phyloP scores from a whole-genome alignment of 1,284 basidiomycete species.

The Cryptococcus wingfieldii region DNA sequence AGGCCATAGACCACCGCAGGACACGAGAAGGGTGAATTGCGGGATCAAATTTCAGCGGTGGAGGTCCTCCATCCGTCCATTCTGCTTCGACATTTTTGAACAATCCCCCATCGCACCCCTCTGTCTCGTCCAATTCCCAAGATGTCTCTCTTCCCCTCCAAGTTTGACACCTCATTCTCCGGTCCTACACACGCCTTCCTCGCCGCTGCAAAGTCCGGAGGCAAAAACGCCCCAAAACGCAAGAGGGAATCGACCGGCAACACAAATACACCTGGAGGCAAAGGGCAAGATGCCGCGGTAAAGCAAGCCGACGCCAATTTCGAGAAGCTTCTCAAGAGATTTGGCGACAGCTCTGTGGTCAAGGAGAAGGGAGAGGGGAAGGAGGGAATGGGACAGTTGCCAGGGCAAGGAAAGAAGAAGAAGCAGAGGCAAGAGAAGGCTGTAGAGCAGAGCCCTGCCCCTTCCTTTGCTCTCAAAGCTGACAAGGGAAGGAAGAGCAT shows the following conservation, averaged over 20 bases:
- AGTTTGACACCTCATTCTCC: slow-evolving; percentile 29
- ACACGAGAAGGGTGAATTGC: slow-evolving; percentile 1
- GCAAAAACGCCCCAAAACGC: slow-evolving; percentile 54
- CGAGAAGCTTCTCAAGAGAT: slow-evolving; percentile 68
- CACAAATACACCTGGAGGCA: slow-evolving; percentile 38
- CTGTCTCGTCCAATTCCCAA: neutral
- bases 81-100: slow-evolving; percentile 4
- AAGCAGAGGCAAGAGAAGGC: neutral
- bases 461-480: no score
- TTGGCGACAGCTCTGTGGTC: slow-evolving; percentile 49
- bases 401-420: slow-evolving; percentile 1
- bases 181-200: slow-evolving; percentile 11
- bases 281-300: slow-evolving; percentile 43
- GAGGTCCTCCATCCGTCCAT: slow-evolving; percentile 1
- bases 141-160: slow-evolving; percentile 44
- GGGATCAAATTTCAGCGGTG: slow-evolving; percentile 14
- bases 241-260: slow-evolving; percentile 51
- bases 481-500: slow-evolving; percentile 4
- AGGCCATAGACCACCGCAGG: neutral
- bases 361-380: slow-evolving; percentile 21
- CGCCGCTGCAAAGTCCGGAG: neutral
- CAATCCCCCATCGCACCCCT: neutral
- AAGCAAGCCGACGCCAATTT: slow-evolving; percentile 61
- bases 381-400: slow-evolving; percentile 16
- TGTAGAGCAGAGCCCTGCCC: neutral